Evolutionary conservation across 805 yeast species (phyloP).

Genomic region (Naumovozyma dairenensis): DNA sequence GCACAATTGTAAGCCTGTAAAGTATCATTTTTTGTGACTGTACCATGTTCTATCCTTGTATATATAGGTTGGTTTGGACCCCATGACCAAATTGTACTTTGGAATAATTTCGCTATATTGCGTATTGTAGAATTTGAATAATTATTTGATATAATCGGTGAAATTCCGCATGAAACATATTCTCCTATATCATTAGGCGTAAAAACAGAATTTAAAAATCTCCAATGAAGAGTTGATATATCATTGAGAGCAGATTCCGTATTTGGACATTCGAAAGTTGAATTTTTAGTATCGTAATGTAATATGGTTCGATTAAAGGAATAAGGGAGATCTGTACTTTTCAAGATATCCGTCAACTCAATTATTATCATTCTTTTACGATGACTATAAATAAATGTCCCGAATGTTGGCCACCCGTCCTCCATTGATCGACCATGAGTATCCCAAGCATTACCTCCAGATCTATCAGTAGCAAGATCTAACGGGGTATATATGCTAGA

Average conservation of each 20-base stretch:
- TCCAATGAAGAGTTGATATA: conserved; percentile 27
- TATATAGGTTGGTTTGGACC: conserved; percentile 41
- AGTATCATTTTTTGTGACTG: conserved; percentile 14
- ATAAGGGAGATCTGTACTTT: conserved; percentile 26
- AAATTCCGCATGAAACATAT: conserved; percentile 47
- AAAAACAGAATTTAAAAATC: conserved; percentile 37
- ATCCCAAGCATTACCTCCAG: conserved; percentile 10
- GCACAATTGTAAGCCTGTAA: conserved; percentile 40
- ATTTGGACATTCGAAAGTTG: conserved; percentile 16
- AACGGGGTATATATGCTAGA: conserved; percentile 25
- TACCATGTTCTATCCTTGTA: conserved; percentile 3
- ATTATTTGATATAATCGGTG: conserved; percentile 49
- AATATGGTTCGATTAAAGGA: conserved; percentile 16
- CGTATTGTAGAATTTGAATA: conserved; percentile 13
- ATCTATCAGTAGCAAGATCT: conserved; percentile 17
- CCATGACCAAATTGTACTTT: conserved; percentile 65
- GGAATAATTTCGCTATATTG: conserved; percentile 27
- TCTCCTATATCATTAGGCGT: conserved; percentile 30
- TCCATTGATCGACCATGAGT: conserved; percentile 5
- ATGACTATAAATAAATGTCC: conserved; percentile 28
- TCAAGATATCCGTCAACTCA: conserved; percentile 24
- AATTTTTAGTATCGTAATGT: conserved; percentile 15
- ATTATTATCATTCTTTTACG: conserved; percentile 32
- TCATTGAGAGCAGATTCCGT: conserved; percentile 6
- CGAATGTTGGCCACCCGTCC: conserved; percentile 30